Evolutionary conservation across 2,329 filamentous ascomycete species (phyloP).

Genomic region (Emergomyces pasteurianus): DNA sequence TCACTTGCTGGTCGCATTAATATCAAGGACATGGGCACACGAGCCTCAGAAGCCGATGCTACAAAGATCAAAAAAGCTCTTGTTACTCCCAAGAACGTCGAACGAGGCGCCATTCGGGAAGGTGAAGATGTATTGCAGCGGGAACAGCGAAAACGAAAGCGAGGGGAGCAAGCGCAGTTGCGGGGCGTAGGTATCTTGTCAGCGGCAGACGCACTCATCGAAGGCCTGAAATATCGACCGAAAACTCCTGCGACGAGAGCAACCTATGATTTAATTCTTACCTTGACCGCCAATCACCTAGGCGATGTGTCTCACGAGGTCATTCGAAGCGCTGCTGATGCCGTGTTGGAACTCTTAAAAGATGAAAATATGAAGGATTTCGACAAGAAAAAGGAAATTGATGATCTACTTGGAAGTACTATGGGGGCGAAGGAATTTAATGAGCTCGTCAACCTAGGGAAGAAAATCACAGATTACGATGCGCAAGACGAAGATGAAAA

Average conservation of each 20-base stretch:
- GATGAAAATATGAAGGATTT: slow-evolving; percentile 94
- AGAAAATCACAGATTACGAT: slow-evolving; percentile 98
- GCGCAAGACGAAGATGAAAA: slow-evolving; percentile 91
- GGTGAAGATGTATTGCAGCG: slow-evolving; percentile 72
- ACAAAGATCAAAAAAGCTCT: slow-evolving; percentile 68
- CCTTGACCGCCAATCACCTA: slow-evolving; percentile 74
- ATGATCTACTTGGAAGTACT: slow-evolving; percentile 76
- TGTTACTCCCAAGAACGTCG: slow-evolving; percentile 53
- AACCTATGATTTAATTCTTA: slow-evolving; percentile 88
- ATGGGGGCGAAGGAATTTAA: slow-evolving; percentile 89
- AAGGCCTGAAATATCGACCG: slow-evolving; percentile 84
- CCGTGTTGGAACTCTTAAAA: slow-evolving; percentile 80
- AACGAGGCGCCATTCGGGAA: slow-evolving; percentile 65
- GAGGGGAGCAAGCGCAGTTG: slow-evolving; percentile 57
- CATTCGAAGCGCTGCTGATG: slow-evolving; percentile 86
- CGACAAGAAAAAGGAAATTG: slow-evolving; percentile 95
- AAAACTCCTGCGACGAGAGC: slow-evolving; percentile 82
- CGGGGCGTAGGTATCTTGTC: slow-evolving; percentile 68
- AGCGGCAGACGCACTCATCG: slow-evolving; percentile 73
- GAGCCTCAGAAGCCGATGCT: slow-evolving; percentile 65
- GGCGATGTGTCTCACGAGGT: slow-evolving; percentile 90
- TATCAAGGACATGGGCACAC: slow-evolving; percentile 86
- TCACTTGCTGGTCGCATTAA: slow-evolving; percentile 89
- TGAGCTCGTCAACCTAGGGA: slow-evolving; percentile 87
- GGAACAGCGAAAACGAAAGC: slow-evolving; percentile 76